These are phyloP conservation scores for Ceratobasidium papillatum DNA, from an alignment of 1,284 basidiomycete genomes.

Conservation along the genomic window DNA sequence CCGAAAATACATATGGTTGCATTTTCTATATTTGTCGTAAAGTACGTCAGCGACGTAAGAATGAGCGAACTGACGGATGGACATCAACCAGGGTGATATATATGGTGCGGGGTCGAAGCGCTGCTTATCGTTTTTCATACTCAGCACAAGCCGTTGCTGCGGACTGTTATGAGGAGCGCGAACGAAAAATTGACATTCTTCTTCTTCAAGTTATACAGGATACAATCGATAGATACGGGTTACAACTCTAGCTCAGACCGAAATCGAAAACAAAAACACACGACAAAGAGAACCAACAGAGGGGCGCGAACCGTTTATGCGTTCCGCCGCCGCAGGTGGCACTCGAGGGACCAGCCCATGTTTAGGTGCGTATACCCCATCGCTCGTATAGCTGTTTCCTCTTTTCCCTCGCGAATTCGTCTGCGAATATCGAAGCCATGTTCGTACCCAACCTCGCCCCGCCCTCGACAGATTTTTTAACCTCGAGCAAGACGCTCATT, in stretches of 20 bases:
- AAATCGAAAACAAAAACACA: background rate
- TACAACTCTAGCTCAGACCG: background rate
- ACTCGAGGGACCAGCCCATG: background rate
- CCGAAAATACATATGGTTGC: slow-evolving; percentile 2
- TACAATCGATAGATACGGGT: background rate
- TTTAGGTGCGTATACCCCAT: slow-evolving; percentile 14
- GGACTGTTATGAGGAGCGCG: background rate
- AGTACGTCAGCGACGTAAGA: slow-evolving; percentile 26
- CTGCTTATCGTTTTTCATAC: background rate
- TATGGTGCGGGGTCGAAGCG: slow-evolving; percentile 5
- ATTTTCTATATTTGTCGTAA: slow-evolving; percentile 1
- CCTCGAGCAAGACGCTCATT: background rate
- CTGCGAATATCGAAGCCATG: slow-evolving; percentile 34
- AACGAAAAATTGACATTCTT: background rate
- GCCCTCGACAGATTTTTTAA: background rate
- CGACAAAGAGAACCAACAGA: background rate
- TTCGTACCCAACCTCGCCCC: slow-evolving; percentile 7
- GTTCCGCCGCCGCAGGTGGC: slow-evolving; percentile 1
- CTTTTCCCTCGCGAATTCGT: slow-evolving; percentile 21
- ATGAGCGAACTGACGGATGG: slow-evolving; percentile 2
- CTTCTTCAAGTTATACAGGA: slow-evolving; percentile 12
- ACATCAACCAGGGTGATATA: slow-evolving; percentile 9
- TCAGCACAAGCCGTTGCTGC: background rate
- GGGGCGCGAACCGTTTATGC: background rate
- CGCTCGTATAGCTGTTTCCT: slow-evolving; percentile 12